Base-by-base conservation (phyloP, 805 yeast species). In the Metschnikowia dekortorum region DNA sequence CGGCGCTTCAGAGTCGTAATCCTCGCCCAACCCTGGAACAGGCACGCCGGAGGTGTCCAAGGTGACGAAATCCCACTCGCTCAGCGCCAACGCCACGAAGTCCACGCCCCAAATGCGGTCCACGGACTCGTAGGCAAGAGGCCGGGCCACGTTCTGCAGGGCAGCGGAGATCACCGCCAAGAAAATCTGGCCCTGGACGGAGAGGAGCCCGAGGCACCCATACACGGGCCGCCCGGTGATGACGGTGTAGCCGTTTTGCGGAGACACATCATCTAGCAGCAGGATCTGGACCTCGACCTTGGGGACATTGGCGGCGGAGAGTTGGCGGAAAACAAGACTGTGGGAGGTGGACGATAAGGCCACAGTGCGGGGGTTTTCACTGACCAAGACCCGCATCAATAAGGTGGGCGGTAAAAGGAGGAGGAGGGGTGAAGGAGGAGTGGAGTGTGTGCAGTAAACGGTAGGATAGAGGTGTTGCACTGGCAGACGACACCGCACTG, bases 91-190 rank as follows among this genome's bases (percentile, higher is more conserved):
- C 51, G 96, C 86, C 57, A 86, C 79, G 64, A 94, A 94, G 58
- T 91, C 97, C 34, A 92, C 96, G n/a, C 83, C 82, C 61, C 76
- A 79, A 44, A 94, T 91, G 58, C 83, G 83, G 62, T 87, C 83
- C 29, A 92, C 87, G 1, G 88, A 76, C 65, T 94, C 96, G 35
- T 81, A 81, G 0, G 85, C 84, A 13, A 88, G 74, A 0, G 98
- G 98, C 29, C 78, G 73, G 0, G 98, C 98, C 10, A 88, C 96
- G 54, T 82, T 79, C 1, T 81, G 68, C 30, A 63, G 52, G 31
- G 87, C 82, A 0, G 89, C 85, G 0, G 95, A 84, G 47, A 94
- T 89, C 0, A 89, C 80, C 46, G 95, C 87, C 36, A 92, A 67
- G 61, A 84, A 94, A 2, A 83, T 79, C 49, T 87, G 84, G 6